Percentiles rank a stretch among this genome's conserved stretches.
phyloP scores from a whole-genome alignment of 169 alveolate species.

The Plasmodium gonderi region DNA sequence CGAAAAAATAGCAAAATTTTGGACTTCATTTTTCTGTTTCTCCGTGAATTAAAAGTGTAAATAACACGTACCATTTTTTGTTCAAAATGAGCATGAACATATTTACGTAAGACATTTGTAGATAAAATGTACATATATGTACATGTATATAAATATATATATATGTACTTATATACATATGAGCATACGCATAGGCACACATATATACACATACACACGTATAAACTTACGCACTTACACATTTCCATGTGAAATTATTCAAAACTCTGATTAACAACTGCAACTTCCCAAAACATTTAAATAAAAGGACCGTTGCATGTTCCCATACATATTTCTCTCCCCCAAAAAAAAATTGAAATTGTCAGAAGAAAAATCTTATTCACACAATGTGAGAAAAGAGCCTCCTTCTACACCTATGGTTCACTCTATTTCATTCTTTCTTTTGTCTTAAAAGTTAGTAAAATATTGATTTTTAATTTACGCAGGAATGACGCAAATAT shows the following conservation, averaged over 20 bases:
- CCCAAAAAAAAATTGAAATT: neutral
- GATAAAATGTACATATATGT: neutral
- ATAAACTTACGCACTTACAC: neutral
- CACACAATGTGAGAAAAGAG: neutral
- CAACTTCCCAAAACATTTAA: neutral
- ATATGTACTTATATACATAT: too few species aligned
- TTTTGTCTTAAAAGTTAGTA: neutral
- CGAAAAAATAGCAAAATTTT: too few species aligned
- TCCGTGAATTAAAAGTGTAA: too few species aligned
- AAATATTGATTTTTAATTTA: neutral
- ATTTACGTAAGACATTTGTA: too few species aligned
- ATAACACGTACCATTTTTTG: too few species aligned
- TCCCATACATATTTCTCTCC: neutral
- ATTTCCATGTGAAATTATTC: neutral
- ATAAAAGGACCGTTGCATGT: neutral
- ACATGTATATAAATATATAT: neutral
- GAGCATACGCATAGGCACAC: neutral
- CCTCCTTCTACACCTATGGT: too few species aligned
- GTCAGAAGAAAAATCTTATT: neutral
- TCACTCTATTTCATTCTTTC: neutral
- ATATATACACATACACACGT: neutral
- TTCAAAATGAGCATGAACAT: too few species aligned
- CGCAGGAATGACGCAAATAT: neutral
- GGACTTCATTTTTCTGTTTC: too few species aligned
- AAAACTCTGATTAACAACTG: neutral